Evolutionary conservation across 1,139 yeast species (phyloP).

Genomic region (Candida neerlandica): DNA sequence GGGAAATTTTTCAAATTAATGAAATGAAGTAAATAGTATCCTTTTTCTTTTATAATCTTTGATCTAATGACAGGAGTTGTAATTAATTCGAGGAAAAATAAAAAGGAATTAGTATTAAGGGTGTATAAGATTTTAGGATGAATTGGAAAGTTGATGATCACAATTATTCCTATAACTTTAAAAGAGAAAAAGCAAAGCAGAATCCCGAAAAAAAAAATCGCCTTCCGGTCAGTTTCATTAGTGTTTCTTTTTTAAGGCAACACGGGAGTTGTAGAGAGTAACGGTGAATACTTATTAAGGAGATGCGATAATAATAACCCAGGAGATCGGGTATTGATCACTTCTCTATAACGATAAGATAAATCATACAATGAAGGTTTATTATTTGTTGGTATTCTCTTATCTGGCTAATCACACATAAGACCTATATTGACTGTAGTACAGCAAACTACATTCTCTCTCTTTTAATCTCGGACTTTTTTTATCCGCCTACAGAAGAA

Average conservation of each 20-base stretch:
- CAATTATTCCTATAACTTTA: not conserved
- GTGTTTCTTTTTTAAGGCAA: not conserved
- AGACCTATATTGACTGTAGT: not conserved
- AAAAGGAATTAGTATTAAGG: not conserved
- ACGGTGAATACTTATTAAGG: too few species aligned
- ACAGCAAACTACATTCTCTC: not conserved
- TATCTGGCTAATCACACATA: not conserved
- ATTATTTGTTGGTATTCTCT: not conserved
- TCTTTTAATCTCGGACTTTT: slow-evolving; percentile 1
- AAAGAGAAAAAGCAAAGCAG: slow-evolving; percentile 1
- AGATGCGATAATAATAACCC: too few species aligned
- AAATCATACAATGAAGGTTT: not conserved
- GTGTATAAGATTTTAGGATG: not conserved
- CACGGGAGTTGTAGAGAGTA: too few species aligned
- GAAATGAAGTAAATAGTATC: not conserved
- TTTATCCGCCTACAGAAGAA: not conserved
- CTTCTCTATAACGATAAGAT: not conserved
- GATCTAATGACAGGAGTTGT: not conserved
- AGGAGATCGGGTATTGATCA: too few species aligned
- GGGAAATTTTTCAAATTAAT: not conserved
- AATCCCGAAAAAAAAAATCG: not conserved
- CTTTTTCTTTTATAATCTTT: not conserved
- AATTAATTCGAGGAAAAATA: not conserved
- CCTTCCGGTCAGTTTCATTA: not conserved
- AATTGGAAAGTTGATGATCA: not conserved